Evolutionary conservation across 371 early-diverging fungal species (phyloP).

Genomic region (Sporodiniella umbellata): DNA sequence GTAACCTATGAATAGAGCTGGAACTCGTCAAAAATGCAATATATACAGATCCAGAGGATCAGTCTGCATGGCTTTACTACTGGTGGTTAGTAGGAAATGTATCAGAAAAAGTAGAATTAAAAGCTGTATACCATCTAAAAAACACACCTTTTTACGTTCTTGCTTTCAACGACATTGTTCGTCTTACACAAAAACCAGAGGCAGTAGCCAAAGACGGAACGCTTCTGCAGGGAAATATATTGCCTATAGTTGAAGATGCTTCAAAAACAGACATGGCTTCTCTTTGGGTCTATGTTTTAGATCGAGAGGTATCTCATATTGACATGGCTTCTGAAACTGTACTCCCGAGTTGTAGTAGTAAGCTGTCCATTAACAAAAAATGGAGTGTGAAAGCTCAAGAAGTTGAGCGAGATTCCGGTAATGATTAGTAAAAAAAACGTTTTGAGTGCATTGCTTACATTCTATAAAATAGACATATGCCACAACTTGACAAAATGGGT

Average conservation of each 20-base stretch:
- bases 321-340: slow-evolving; percentile 9
- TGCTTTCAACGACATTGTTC: slow-evolving; percentile 25
- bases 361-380: slow-evolving; percentile 4
- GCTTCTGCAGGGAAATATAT: slow-evolving; percentile 11
- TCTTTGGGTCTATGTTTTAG: slow-evolving; percentile 18
- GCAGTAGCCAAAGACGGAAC: slow-evolving; percentile 7
- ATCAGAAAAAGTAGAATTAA: slow-evolving; percentile 13
- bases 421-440: not conserved
- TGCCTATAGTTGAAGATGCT: slow-evolving; percentile 5
- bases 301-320: not conserved
- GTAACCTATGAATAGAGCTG: slow-evolving; percentile 62
- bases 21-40: slow-evolving; percentile 84
- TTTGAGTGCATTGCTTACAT: too few species aligned
- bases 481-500: too few species aligned
- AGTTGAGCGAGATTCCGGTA: slow-evolving; percentile 1
- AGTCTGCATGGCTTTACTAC: slow-evolving; percentile 94
- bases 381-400: slow-evolving; percentile 10
- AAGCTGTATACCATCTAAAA: slow-evolving; percentile 21
- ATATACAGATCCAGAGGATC: slow-evolving; percentile 96
- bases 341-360: slow-evolving; percentile 22
- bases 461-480: too few species aligned
- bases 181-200: slow-evolving; percentile 8
- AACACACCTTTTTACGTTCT: slow-evolving; percentile 9
- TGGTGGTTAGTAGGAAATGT: slow-evolving; percentile 79
- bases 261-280: slow-evolving; percentile 9